Evolutionary conservation across 495 filamentous ascomycete species (phyloP).

Genomic region (Penicillium coprophilum): DNA sequence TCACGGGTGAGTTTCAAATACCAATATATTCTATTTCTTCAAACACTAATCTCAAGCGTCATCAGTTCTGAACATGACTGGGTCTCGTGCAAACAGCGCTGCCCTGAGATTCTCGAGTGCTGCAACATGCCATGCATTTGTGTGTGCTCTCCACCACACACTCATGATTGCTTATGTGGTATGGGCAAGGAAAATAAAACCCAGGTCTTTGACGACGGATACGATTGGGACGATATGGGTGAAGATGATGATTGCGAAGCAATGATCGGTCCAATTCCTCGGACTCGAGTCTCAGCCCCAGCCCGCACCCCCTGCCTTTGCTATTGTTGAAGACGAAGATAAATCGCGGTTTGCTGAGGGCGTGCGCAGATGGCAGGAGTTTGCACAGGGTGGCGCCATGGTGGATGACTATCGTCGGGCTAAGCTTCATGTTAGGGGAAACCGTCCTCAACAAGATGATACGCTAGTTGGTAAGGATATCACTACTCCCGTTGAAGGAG

Average conservation of each 20-base stretch:
- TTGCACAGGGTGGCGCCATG: conserved; percentile 8
- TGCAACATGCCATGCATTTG: conserved; percentile 9
- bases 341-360: background rate
- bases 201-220: background rate
- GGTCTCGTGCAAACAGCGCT: conserved; percentile 10
- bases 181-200: background rate
- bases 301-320: background rate
- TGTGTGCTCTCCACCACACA: conserved; percentile 11
- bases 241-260: background rate
- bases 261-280: background rate
- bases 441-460: background rate
- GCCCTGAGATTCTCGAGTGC: conserved; percentile 4
- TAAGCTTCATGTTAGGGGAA: background rate
- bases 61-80: conserved; percentile 9
- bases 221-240: background rate
- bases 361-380: conserved; percentile 1
- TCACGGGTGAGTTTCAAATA: conserved; percentile 34
- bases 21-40: no score
- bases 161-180: conserved; percentile 14
- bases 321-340: background rate
- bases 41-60: background rate
- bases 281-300: background rate
- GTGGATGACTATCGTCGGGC: conserved; percentile 6
- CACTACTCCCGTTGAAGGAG: background rate
- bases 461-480: background rate